Evolutionary conservation across 2,329 filamentous ascomycete genomes (phyloP), one percentile per base, ranked within the genome.

Genomic region (Escovopsis sp.): DNA sequence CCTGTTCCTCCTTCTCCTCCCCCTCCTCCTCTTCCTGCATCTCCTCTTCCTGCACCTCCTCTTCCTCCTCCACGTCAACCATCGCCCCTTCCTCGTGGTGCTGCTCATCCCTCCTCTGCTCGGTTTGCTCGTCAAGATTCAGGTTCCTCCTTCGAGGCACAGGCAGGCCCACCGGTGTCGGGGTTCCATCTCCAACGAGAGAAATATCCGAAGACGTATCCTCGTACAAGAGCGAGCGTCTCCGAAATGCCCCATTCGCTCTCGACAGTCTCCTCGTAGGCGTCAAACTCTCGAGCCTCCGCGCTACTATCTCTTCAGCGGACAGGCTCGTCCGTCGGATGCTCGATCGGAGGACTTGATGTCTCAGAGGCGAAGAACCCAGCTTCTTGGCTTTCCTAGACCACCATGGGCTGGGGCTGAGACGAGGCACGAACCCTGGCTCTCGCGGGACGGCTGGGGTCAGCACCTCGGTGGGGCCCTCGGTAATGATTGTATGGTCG

Each of bases 151-250:
- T 32, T 11, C 11, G 28, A 32, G 28, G 28, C 28, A 32, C 3
- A 11, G 28, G 28, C 28, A 32, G 8, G 8, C 28, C 28, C 8
- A 32, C 11, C 7, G 28, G 62, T 26, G 53, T 56, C 1, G 66
- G 70, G 1, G 65, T 72, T 4, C 69, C 72, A 26, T 69, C 69
- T 12, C 61, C 63, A 4, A 76, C 63, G 12, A 70, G 65, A 1
- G 73, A 70, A 12, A 76, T 72, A 41, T 73, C 70, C 0, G 72
- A 76, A 48, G 76, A 77, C 0, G 71, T 73, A 47, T 76, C 72
- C 1, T 75, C 69, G 37, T 73, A 71, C 26, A 55, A 3, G 52
- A 53, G 1, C 28, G 52, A 43, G 33, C 32, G 39, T 39, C 37
- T 28, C 40, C 12, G 44, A 30, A 23, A 23, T 23, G 40, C 36